Percentiles rank a stretch among this genome's conserved stretches.
phyloP scores from a whole-genome alignment of 2,329 filamentous ascomycete species.

The Tympanopsis confertula region DNA sequence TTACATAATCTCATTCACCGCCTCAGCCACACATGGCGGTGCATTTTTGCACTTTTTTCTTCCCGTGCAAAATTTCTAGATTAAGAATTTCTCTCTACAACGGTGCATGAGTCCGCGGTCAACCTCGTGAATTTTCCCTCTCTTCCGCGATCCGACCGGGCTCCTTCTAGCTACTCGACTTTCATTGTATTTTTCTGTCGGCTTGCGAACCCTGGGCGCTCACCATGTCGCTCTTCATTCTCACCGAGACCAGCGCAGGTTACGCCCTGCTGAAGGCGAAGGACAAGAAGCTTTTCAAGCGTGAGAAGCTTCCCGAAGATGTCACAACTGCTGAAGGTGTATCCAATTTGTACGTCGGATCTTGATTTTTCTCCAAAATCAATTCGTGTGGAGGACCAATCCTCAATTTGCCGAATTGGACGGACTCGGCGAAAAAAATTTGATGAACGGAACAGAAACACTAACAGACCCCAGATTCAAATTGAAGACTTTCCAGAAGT shows the following conservation, averaged over 20 bases:
- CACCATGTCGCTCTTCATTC: slow-evolving; percentile 80
- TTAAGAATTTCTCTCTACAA: too few relatives aligned
- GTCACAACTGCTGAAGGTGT: slow-evolving; percentile 72
- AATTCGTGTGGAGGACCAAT: slow-evolving; percentile 1
- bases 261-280: slow-evolving; percentile 97
- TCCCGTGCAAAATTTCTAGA: too few relatives aligned
- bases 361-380: not conserved
- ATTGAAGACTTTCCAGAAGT: slow-evolving; percentile 94
- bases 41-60: too few relatives aligned
- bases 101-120: too few relatives aligned
- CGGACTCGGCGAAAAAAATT: not conserved
- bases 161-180: slow-evolving; percentile 2
- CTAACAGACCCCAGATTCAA: slow-evolving; percentile 52
- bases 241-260: slow-evolving; percentile 81
- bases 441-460: slow-evolving; percentile 6
- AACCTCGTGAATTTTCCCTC: too few relatives aligned
- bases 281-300: slow-evolving; percentile 95
- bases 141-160: too few relatives aligned
- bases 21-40: too few relatives aligned
- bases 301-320: slow-evolving; percentile 66
- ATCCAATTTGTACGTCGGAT: slow-evolving; percentile 63
- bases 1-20: too few relatives aligned
- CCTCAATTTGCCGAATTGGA: not conserved
- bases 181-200: slow-evolving; percentile 5
- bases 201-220: slow-evolving; percentile 9